These are phyloP conservation scores for Paecilomyces niveus DNA, from an alignment of 2,329 filamentous ascomycete genomes.

Conservation along the genomic window DNA sequence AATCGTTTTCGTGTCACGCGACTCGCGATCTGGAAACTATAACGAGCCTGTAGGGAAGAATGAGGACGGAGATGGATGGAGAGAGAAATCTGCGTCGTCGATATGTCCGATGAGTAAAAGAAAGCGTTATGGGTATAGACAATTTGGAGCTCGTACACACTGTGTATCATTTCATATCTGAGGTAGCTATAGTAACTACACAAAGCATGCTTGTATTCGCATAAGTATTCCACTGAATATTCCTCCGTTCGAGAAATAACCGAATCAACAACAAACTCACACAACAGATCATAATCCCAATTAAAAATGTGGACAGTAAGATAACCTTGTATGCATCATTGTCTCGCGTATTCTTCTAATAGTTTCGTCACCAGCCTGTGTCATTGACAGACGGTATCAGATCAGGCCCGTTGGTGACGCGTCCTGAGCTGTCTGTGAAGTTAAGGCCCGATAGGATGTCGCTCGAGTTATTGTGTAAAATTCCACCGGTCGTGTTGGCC, in stretches of 20 bases:
- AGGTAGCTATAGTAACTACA: background rate
- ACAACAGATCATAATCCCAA: background rate
- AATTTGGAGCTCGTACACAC: too few relatives aligned
- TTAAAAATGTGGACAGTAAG: background rate
- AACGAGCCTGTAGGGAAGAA: too few relatives aligned
- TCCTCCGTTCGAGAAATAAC: background rate
- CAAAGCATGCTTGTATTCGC: background rate
- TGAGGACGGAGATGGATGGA: too few relatives aligned
- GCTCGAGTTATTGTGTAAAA: background rate
- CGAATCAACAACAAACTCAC: background rate
- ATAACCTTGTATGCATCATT: background rate
- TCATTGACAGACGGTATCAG: background rate
- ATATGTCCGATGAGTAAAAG: too few relatives aligned
- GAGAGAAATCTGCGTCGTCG: too few relatives aligned
- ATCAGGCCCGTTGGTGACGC: background rate
- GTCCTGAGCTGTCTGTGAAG: too few relatives aligned
- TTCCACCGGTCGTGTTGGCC: conserved; percentile 21
- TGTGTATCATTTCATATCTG: background rate
- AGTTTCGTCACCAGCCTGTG: background rate
- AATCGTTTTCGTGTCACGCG: too few relatives aligned
- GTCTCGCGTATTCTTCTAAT: background rate
- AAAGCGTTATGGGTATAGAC: too few relatives aligned
- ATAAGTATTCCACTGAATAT: background rate
- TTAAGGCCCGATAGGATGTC: background rate
- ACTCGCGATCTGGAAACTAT: too few relatives aligned